These are phyloP conservation scores for Chrysanthemum lavandulifolium DNA, from an alignment of 129 eudicot species.

Conservation along the genomic window DNA sequence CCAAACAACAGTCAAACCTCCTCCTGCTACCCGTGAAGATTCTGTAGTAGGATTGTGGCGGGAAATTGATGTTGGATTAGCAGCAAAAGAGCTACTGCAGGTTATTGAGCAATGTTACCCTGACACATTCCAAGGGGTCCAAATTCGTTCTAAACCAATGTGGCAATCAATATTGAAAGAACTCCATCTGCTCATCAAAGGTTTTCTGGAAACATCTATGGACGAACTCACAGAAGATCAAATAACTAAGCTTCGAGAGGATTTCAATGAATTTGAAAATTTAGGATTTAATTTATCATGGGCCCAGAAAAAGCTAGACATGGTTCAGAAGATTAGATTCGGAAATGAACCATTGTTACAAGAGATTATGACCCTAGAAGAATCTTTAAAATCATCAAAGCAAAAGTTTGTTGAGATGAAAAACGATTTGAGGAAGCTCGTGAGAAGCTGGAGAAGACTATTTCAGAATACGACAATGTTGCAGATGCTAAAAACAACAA, in stretches of 20 bases:
- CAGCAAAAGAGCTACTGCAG: conserved; percentile 3
- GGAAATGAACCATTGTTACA: neutral
- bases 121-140: neutral
- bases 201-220: neutral
- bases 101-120: neutral
- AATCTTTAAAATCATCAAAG: neutral
- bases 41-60: neutral
- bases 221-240: neutral
- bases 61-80: neutral
- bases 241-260: neutral
- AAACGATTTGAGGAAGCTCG: conserved; percentile 1
- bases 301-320: conserved; percentile 11
- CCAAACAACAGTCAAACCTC: neutral
- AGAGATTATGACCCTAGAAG: neutral
- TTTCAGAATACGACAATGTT: neutral
- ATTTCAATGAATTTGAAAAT: neutral
- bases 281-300: conserved; percentile 14
- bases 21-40: neutral
- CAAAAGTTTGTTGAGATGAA: neutral
- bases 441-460: neutral
- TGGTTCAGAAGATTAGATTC: neutral
- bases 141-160: neutral
- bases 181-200: neutral
- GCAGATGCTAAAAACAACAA: conserved; percentile 3
- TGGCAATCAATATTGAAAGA: conserved; percentile 1